Conservation (phyloP, 208 protist genomes). For the Acanthamoeba quina region DNA sequence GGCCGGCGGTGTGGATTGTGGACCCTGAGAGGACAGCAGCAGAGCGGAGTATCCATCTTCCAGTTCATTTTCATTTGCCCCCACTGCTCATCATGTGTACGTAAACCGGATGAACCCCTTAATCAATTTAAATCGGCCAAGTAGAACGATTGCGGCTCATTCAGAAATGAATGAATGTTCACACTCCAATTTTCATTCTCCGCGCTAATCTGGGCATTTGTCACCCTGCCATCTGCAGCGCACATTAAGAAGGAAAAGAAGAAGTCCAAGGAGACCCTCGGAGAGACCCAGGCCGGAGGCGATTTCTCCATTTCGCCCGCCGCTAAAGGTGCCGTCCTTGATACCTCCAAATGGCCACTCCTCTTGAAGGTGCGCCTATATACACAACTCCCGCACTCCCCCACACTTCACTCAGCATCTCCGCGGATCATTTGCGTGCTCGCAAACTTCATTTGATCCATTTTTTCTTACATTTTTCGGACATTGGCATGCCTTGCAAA, state of each 20-base stretch:
- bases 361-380: slow-evolving; percentile 42
- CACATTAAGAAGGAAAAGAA: slow-evolving; percentile 54
- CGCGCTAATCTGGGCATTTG: too few species aligned
- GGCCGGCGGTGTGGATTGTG: background rate
- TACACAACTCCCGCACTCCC: background rate
- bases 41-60: background rate
- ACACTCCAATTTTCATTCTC: too few species aligned
- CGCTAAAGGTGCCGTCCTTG: slow-evolving; percentile 30
- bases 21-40: background rate
- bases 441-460: background rate
- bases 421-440: background rate
- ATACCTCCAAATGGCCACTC: slow-evolving; percentile 63
- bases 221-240: background rate
- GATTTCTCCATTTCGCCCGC: slow-evolving; percentile 5
- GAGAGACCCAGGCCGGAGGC: background rate
- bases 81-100: background rate
- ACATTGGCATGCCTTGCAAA: too few species aligned
- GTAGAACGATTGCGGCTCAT: too few species aligned
- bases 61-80: background rate
- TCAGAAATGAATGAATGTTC: too few species aligned
- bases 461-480: background rate
- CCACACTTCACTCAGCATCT: background rate
- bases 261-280: slow-evolving; percentile 13
- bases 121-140: too few species aligned
- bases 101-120: background rate